Conservation (phyloP, 176 grass and related monocot genomes). For the maize (Zea mays) region DNA sequence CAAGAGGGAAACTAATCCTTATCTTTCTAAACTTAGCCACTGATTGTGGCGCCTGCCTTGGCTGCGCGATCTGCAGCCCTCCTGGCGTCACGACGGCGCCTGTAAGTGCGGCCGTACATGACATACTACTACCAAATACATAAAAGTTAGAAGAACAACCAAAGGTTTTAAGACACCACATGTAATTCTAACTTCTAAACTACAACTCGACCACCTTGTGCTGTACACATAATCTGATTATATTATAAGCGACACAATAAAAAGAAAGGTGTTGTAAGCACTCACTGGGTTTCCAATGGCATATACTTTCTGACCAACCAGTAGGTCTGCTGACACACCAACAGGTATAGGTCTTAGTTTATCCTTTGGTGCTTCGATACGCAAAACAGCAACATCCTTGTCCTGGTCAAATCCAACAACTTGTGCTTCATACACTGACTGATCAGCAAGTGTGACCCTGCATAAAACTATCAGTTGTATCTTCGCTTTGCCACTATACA, state of each 20-base stretch:
- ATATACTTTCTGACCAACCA: conserved; percentile 98
- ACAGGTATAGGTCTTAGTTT: conserved; percentile 93
- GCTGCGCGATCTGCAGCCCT: too few species aligned
- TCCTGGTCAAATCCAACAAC: conserved; percentile 97
- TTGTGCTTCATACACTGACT: conserved; percentile 79
- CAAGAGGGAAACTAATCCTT: too few species aligned
- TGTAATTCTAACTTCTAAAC: background rate
- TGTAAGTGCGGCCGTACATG: too few species aligned
- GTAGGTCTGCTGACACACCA: conserved; percentile 81
- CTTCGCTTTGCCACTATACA: conserved; percentile 44
- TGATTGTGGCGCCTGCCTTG: too few species aligned
- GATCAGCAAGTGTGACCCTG: conserved; percentile 95
- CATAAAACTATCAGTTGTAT: conserved; percentile 54
- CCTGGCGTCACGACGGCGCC: too few species aligned
- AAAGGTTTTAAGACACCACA: background rate
- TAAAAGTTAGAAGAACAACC: background rate
- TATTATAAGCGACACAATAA: background rate
- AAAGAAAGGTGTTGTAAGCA: conserved; percentile 27
- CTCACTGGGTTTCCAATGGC: conserved; percentile 98
- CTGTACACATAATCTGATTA: background rate
- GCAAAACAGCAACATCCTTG: conserved; percentile 95
- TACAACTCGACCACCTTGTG: background rate
- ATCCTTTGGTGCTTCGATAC: conserved; percentile 81
- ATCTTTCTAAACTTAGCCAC: too few species aligned
- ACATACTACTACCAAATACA: background rate